These are phyloP conservation scores for Ustilago cynodontis DNA, from an alignment of 1,284 basidiomycete genomes.

Conservation along the genomic window DNA sequence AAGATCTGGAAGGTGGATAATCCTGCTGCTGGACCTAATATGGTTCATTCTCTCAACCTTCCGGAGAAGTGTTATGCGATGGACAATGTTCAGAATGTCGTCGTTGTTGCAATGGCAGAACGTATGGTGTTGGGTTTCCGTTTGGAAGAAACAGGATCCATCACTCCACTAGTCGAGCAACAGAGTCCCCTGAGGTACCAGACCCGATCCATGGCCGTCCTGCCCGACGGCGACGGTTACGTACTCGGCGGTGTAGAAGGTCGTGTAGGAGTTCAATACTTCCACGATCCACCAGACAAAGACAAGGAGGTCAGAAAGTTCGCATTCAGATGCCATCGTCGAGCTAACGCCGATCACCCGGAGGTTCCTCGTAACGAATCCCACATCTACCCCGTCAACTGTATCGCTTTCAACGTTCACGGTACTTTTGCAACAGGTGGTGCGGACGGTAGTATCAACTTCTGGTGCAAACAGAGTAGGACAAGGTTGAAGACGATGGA, in stretches of 20 bases:
- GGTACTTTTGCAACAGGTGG: conserved; percentile 96
- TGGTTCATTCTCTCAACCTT: conserved; percentile 72
- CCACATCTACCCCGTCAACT: conserved; percentile 90
- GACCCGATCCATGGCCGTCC: conserved; percentile 75
- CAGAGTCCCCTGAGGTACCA: conserved; percentile 80
- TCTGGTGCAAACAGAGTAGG: conserved; percentile 87
- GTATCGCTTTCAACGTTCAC: conserved; percentile 89
- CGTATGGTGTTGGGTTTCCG: conserved; percentile 90
- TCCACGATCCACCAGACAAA: conserved; percentile 62
- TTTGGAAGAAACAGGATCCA: conserved; percentile 75
- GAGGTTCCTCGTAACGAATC: conserved; percentile 60
- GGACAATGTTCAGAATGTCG: conserved; percentile 85
- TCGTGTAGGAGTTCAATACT: conserved; percentile 93
- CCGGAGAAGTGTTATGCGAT: conserved; percentile 88
- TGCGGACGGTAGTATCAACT: conserved; percentile 72
- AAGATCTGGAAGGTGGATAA: conserved; percentile 72
- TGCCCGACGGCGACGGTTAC: conserved; percentile 65
- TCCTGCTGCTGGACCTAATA: conserved; percentile 47
- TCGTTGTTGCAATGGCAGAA: conserved; percentile 92
- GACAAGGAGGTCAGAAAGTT: conserved; percentile 77
- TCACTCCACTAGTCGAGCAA: conserved; percentile 54
- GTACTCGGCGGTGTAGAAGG: conserved; percentile 96
- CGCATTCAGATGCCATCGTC: conserved; percentile 95
- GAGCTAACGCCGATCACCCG: conserved; percentile 77
- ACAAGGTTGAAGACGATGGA: conserved; percentile 81